Percentiles rank a stretch among this genome's conserved stretches.
Evolutionary conservation across 2,329 filamentous ascomycete genomes (phyloP).

Genomic region (Fusarium sp.): DNA sequence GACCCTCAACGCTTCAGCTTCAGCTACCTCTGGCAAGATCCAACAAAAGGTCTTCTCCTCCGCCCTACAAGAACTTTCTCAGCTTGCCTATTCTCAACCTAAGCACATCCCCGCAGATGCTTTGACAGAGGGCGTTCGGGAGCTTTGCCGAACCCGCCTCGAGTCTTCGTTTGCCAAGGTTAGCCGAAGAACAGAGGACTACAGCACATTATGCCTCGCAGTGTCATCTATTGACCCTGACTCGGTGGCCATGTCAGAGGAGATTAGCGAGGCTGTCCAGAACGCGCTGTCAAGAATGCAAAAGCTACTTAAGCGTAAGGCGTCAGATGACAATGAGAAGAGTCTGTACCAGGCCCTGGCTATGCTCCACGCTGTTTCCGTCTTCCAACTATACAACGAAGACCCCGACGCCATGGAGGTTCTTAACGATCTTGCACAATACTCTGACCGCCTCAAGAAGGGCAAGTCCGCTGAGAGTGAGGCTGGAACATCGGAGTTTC

Average conservation of each 20-base stretch:
- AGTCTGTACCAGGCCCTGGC: constrained; percentile 72
- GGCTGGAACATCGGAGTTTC: constrained; percentile 71
- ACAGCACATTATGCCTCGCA: constrained; percentile 64
- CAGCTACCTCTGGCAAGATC: constrained; percentile 45
- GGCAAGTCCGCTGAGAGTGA: constrained; percentile 59
- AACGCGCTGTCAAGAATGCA: constrained; percentile 64
- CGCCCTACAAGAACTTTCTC: constrained; percentile 64
- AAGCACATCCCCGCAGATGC: constrained; percentile 55
- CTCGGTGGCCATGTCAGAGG: constrained; percentile 65
- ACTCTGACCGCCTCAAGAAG: constrained; percentile 73
- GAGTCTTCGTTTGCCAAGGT: constrained; percentile 69
- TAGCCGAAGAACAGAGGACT: constrained; percentile 64
- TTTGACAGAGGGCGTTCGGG: constrained; percentile 63
- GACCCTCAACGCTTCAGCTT: constrained; percentile 55
- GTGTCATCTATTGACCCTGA: constrained; percentile 64
- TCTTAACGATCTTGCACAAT: constrained; percentile 82
- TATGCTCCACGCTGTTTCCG: constrained; percentile 83
- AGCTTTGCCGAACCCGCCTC: constrained; percentile 66
- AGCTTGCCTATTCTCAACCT: constrained; percentile 65
- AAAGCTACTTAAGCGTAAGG: constrained; percentile 60
- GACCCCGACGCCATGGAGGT: constrained; percentile 87
- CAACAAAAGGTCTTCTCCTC: constrained; percentile 49
- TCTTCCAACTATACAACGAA: constrained; percentile 90
- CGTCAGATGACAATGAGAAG: constrained; percentile 51
- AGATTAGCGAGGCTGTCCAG: constrained; percentile 63